Conservation (phyloP, 2,329 filamentous ascomycete species). For the Raffaelea ambrosiae region DNA sequence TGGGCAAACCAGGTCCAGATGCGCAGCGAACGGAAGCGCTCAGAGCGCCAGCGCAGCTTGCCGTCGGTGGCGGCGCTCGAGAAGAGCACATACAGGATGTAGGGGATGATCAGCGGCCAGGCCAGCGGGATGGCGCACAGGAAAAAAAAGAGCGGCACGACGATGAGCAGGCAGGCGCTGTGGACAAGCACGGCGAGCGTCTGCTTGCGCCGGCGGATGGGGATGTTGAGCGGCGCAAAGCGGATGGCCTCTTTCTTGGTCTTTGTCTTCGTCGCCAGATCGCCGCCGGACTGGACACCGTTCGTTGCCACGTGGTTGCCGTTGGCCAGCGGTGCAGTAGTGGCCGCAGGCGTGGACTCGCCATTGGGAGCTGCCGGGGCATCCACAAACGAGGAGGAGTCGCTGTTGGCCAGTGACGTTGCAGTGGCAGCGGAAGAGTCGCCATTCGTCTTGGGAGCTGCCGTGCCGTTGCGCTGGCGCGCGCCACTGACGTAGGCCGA, state of each 20-base stretch:
- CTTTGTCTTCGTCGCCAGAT: neutral
- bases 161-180: slow-evolving; percentile 60
- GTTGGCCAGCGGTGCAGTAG: neutral
- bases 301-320: no score
- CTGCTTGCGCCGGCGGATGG: slow-evolving; percentile 62
- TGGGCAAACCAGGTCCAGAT: slow-evolving; percentile 85
- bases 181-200: slow-evolving; percentile 72
- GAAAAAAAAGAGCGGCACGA: slow-evolving; percentile 78
- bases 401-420: neutral
- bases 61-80: slow-evolving; percentile 73
- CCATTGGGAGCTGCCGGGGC: no score
- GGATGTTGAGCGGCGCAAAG: slow-evolving; percentile 74
- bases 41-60: slow-evolving; percentile 62
- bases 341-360: no score
- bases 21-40: slow-evolving; percentile 62
- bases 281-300: neutral
- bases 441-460: no score
- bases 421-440: no score
- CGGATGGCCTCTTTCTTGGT: slow-evolving; percentile 44
- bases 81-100: slow-evolving; percentile 75
- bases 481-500: no score
- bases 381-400: no score
- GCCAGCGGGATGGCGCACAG: slow-evolving; percentile 83
- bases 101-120: slow-evolving; percentile 72
- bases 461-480: no score